These are phyloP conservation scores for Calonectria pauciramosa DNA, from an alignment of 2,329 filamentous ascomycete species.

Conservation along the genomic window DNA sequence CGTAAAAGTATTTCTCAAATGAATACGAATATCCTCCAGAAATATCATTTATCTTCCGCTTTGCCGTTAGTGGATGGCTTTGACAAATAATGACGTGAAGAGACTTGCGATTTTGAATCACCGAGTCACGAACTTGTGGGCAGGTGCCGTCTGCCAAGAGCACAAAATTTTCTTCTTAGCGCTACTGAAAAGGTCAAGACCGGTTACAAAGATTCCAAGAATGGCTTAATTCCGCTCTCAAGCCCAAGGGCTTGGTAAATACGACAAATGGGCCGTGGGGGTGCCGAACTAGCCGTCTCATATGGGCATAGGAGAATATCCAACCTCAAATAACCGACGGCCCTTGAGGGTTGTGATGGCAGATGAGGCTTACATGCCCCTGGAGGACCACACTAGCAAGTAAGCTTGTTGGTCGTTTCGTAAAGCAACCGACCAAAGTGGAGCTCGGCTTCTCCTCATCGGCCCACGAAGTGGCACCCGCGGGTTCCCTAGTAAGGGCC, in stretches of 20 bases:
- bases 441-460: neutral
- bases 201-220: neutral
- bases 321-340: too few species aligned
- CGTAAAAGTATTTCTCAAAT: neutral
- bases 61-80: neutral
- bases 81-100: neutral
- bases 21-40: neutral
- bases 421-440: neutral
- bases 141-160: neutral
- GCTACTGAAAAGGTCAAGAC: neutral
- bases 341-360: neutral
- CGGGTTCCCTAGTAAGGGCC: neutral
- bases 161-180: neutral
- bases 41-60: too few species aligned
- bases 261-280: neutral
- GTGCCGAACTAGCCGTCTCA: neutral
- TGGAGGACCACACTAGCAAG: neutral
- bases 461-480: neutral
- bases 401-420: constrained; percentile 5
- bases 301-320: neutral
- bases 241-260: neutral
- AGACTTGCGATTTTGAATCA: neutral
- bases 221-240: neutral
- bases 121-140: neutral
- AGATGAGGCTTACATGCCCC: neutral